Conservation (phyloP, 2,329 filamentous ascomycete genomes). For the Exophiala calicioides region DNA sequence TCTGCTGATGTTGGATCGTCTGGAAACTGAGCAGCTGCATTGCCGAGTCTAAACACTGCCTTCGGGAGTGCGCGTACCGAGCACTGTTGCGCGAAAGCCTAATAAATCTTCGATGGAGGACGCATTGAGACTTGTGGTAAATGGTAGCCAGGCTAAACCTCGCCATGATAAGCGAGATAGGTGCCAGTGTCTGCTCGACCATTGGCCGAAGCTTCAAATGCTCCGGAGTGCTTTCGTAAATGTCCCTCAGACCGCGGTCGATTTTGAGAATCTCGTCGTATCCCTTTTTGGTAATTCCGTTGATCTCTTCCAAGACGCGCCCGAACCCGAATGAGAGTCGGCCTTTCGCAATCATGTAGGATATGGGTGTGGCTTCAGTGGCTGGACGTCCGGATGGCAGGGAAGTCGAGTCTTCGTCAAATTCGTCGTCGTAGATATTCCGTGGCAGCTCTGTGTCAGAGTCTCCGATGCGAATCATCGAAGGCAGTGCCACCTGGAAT, state of each 20-base stretch:
- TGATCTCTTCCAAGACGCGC: slow-evolving; percentile 46
- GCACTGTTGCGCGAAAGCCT: slow-evolving; percentile 74
- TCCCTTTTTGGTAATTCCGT: slow-evolving; percentile 45
- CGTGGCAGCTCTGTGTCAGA: slow-evolving; percentile 62
- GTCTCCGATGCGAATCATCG: slow-evolving; percentile 65
- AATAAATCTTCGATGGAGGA: slow-evolving; percentile 86
- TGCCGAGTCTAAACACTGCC: slow-evolving; percentile 81
- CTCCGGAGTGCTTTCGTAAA: slow-evolving; percentile 69
- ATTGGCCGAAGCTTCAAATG: slow-evolving; percentile 75
- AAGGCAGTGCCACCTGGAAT: slow-evolving; percentile 68
- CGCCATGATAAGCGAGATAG: slow-evolving; percentile 69
- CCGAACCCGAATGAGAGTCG: slow-evolving; percentile 46
- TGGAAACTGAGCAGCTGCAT: slow-evolving; percentile 79
- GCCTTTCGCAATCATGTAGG: slow-evolving; percentile 52
- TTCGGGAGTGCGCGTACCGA: slow-evolving; percentile 80
- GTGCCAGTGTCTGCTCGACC: slow-evolving; percentile 72
- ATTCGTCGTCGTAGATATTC: slow-evolving; percentile 67
- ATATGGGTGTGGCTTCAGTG: slow-evolving; percentile 60
- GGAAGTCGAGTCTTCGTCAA: slow-evolving; percentile 55
- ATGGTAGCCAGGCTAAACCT: slow-evolving; percentile 81
- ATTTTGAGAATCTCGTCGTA: slow-evolving; percentile 65
- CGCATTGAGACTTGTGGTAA: slow-evolving; percentile 84
- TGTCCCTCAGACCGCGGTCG: slow-evolving; percentile 58
- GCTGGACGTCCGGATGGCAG: slow-evolving; percentile 59
- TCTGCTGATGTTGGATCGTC: slow-evolving; percentile 72